Conservation (phyloP, 495 filamentous ascomycete genomes). For the Aspergillus affinis region DNA sequence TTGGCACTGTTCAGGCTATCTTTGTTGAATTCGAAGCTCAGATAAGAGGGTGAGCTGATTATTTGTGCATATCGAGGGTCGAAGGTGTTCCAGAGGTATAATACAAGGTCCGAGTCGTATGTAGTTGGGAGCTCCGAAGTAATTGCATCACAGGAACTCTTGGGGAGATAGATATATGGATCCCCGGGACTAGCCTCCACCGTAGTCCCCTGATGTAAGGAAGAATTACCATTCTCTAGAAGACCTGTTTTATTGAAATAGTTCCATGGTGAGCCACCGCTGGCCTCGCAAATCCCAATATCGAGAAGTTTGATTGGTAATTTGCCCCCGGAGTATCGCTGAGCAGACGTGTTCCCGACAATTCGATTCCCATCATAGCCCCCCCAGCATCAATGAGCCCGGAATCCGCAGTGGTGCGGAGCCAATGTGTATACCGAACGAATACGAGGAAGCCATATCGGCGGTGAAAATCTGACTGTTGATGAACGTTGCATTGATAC, state of each 20-base stretch:
- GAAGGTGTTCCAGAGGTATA: constrained; percentile 53
- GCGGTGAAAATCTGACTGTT: no score
- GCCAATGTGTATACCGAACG: constrained; percentile 55
- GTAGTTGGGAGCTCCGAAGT: constrained; percentile 45
- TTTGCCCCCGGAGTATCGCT: no score
- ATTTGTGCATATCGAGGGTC: constrained; percentile 41
- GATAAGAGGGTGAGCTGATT: constrained; percentile 45
- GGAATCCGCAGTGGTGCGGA: constrained; percentile 38
- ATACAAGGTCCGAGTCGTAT: constrained; percentile 35
- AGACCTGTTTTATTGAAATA: constrained; percentile 36
- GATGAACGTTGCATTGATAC: no score
- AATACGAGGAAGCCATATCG: constrained; percentile 35
- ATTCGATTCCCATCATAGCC: constrained; percentile 51
- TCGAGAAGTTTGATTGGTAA: no score
- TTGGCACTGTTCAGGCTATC: constrained; percentile 27
- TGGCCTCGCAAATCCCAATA: constrained; percentile 40
- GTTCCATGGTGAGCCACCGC: constrained; percentile 43
- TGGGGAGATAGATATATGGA: constrained; percentile 52
- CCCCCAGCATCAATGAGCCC: constrained; percentile 49
- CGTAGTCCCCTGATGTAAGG: constrained; percentile 19
- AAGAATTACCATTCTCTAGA: constrained; percentile 32
- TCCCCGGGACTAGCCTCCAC: constrained; percentile 37
- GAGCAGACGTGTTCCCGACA: constrained; percentile 24
- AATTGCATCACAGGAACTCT: constrained; percentile 48
- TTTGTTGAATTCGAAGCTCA: constrained; percentile 49